Evolutionary conservation across 768 basidiomycete genomes (phyloP), one percentile per base, ranked within the genome.

Genomic region (Phylloporus sp.): DNA sequence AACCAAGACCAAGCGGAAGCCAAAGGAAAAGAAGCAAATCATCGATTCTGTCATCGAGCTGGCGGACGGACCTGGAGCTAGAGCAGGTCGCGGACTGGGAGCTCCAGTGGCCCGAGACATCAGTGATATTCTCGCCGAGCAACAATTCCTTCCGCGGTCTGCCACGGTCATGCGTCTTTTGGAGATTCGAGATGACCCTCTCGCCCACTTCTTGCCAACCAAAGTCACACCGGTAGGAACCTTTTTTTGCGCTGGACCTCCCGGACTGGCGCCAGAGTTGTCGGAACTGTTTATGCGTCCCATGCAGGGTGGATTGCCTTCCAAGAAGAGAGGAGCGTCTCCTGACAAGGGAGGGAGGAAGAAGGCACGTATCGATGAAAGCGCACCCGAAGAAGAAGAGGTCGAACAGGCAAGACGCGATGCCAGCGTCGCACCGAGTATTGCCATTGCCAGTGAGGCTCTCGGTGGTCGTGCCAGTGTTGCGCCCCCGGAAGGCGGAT

Each of bases 41-140:
- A 86, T 95, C 45, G 94, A 97, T 64, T 77, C 80, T n/a, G 79
- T 90, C 35, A 93, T 87, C 7, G 93, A 97, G 65, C 77, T 93
- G 35, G 75, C 77, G 34, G 81, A 81, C 47, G 81, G 81, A 3
- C 78, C 76, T 21, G 77, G 79, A 21, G 70, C 71, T 6, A 71
- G 73, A 50, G 64, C 72, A 41, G 77, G 80, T 33, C 78, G 84
- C 37, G 76, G 81, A n/a, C 63, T 82, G 20, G 79, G 78, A 20
- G 74, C 75, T 24, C 79, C 77, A 33, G 73, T 81, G 33, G 62
- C 68, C 20, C 64, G 71, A 49, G 77, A 79, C 47, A 79, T 86
- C 44, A 82, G 80, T 44, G 77, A 76, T 45, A 92, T 93, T 53
- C 70, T 90, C 41, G 81, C 82, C 10, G 79, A 87, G 51, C 90